phyloP scores from a whole-genome alignment of 2,329 filamentous ascomycete genomes.

The Mycosphaerella sp. region DNA sequence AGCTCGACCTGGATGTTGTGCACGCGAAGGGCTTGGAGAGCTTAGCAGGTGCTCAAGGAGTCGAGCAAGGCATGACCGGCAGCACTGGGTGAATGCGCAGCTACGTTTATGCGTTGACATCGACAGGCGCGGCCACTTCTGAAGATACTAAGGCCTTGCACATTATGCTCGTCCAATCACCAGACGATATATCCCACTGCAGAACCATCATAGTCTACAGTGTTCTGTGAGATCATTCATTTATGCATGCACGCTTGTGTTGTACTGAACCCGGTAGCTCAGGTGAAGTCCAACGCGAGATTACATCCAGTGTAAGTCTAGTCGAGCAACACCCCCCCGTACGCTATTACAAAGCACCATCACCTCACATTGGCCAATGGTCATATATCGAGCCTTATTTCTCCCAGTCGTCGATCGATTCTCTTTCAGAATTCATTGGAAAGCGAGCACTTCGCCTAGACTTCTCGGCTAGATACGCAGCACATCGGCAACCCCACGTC shows the following conservation, averaged over 20 bases:
- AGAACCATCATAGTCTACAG: too few species aligned
- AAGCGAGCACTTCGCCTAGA: neutral
- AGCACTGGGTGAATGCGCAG: constrained; percentile 16
- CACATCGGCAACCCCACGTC: neutral
- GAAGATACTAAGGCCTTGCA: neutral
- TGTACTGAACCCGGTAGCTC: too few species aligned
- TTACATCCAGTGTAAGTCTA: neutral
- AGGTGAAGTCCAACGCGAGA: too few species aligned
- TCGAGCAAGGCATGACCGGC: constrained; percentile 36
- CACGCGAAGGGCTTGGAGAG: constrained; percentile 41
- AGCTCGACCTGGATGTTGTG: constrained; percentile 79
- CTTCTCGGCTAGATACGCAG: neutral
- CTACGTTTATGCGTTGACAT: neutral
- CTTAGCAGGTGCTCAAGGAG: constrained; percentile 37
- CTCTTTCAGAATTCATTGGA: neutral
- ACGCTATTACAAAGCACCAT: neutral
- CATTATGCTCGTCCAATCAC: too few species aligned
- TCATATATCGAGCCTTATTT: neutral
- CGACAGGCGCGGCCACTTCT: neutral
- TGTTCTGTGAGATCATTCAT: too few species aligned
- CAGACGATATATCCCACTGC: too few species aligned
- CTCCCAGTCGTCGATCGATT: neutral
- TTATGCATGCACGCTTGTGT: too few species aligned
- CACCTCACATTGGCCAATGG: neutral
- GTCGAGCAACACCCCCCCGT: neutral